Percentiles rank a stretch among this genome's conserved stretches.
Evolutionary conservation across 2,329 filamentous ascomycete species (phyloP).

Genomic region (Sarocladium oryzae): DNA sequence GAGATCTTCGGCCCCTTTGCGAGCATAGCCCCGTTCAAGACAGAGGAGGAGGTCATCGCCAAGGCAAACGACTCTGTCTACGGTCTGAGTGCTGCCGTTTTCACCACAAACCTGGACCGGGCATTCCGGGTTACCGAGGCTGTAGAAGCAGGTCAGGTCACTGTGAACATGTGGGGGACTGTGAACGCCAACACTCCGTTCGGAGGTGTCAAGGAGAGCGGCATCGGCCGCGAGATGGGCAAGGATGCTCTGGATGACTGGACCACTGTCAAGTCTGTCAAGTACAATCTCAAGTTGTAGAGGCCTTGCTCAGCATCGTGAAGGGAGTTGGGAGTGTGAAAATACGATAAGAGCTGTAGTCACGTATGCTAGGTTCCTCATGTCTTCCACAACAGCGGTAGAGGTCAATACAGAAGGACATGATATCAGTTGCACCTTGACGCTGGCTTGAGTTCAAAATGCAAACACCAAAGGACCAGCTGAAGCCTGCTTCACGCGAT

Average conservation of each 20-base stretch:
- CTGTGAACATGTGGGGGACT: conserved; percentile 45
- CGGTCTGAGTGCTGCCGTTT: conserved; percentile 50
- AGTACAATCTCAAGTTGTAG: too few species aligned
- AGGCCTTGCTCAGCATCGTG: too few species aligned
- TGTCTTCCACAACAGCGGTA: too few species aligned
- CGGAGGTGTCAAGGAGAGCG: background rate
- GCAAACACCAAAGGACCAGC: too few species aligned
- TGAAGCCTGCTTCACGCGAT: too few species aligned
- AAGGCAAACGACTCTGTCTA: conserved; percentile 41
- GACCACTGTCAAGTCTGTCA: background rate
- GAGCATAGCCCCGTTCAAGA: conserved; percentile 46
- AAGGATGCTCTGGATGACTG: conserved; percentile 2
- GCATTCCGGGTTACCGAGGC: conserved; percentile 38
- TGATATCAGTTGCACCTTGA: too few species aligned
- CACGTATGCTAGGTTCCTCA: too few species aligned
- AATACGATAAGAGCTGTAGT: too few species aligned
- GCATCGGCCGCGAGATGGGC: background rate
- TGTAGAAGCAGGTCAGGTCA: conserved; percentile 52
- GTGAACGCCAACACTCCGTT: background rate
- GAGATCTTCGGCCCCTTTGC: conserved; percentile 90
- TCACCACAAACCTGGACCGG: conserved; percentile 45
- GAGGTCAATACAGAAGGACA: too few species aligned
- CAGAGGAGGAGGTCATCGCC: conserved; percentile 26
- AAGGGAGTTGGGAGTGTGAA: too few species aligned
- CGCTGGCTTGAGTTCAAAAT: too few species aligned